phyloP scores from a whole-genome alignment of 2,329 filamentous ascomycete genomes.

The Fusarium transvaalense region DNA sequence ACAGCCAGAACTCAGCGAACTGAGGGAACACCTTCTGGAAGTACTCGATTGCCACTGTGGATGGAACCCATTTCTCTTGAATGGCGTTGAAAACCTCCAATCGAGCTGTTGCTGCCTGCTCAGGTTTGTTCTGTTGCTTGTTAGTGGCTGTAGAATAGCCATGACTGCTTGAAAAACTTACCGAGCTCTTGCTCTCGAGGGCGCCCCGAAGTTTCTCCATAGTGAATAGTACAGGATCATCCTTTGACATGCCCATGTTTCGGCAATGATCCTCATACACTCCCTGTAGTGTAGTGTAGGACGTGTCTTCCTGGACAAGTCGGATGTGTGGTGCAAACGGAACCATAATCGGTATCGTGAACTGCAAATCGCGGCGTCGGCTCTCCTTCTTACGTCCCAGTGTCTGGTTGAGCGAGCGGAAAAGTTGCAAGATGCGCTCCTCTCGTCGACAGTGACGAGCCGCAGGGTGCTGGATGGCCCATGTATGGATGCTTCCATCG shows the following conservation, averaged over 20 bases:
- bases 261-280: slow-evolving; percentile 98
- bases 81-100: slow-evolving; percentile 96
- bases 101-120: slow-evolving; percentile 78
- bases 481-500: slow-evolving; percentile 96
- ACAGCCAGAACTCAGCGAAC: slow-evolving; percentile 97
- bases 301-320: slow-evolving; percentile 94
- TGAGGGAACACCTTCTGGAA: slow-evolving; percentile 90
- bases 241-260: slow-evolving; percentile 87
- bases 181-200: slow-evolving; percentile 73
- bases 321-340: slow-evolving; percentile 94
- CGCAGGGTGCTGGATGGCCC: slow-evolving; percentile 95
- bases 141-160: slow-evolving; percentile 22
- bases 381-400: slow-evolving; percentile 95
- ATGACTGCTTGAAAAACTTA: slow-evolving; percentile 55
- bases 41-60: slow-evolving; percentile 85
- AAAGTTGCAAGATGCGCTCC: slow-evolving; percentile 94
- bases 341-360: slow-evolving; percentile 95
- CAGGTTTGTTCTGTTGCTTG: slow-evolving; percentile 69
- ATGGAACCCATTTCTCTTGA: slow-evolving; percentile 91
- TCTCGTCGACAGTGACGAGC: slow-evolving; percentile 92
- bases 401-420: slow-evolving; percentile 96
- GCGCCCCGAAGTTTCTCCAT: slow-evolving; percentile 92
- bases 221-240: slow-evolving; percentile 93
- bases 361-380: slow-evolving; percentile 91
- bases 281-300: slow-evolving; percentile 92